Evolutionary conservation across 441 rosid genomes (phyloP), one percentile per base, ranked within the genome.

Genomic region (Arabidopsis lyrata): DNA sequence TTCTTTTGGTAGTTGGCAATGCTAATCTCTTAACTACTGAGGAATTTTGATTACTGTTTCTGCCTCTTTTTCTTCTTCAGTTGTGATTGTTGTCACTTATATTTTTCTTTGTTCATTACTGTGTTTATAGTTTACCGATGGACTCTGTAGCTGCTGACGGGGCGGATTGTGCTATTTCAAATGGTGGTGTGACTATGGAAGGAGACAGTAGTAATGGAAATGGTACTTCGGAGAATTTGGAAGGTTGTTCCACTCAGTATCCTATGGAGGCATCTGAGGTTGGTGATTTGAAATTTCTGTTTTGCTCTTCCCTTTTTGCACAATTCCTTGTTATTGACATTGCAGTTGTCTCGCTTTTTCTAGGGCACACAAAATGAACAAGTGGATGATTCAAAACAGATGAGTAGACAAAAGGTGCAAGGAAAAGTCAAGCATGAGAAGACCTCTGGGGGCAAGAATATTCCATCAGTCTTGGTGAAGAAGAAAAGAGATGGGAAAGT

Each of bases 341-440:
- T 8, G 47, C 16, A 11, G 74, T 44, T 42, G 24, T 16, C 22
- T 62, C 61, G 27, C n/a, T 73, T 70, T 14, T 12, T n/a, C 14
- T 47, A 87, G 89, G 80, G 70, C 70, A 86, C 57, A 77, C 78
- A 81, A 58, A 79, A 45, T 63, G 80, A 80, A 72, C 74, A 39
- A 63, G 80, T 56, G 13, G 79, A 78, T 68, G 66, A 73, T 15
- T 72, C 75, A 39, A 83, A 72, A 78, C 63, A 63, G 68, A 44
- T 80, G 55, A 80, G 65, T 77, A 81, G 78, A 36, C 71, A 67
- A 73, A 86, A 83, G 74, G 85, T 59, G 63, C 73, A 79, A 65
- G 82, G 76, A 73, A 86, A 78, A 83, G 66, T 73, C 48, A 86
- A 77, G 78, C 75, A 76, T 52, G 93, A 81, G 79, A 91, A 87